Percentiles rank a stretch among this genome's conserved stretches.
Conservation (phyloP, 2,329 filamentous ascomycete genomes). For the Stagonosporopsis cucurbitacearum region DNA sequence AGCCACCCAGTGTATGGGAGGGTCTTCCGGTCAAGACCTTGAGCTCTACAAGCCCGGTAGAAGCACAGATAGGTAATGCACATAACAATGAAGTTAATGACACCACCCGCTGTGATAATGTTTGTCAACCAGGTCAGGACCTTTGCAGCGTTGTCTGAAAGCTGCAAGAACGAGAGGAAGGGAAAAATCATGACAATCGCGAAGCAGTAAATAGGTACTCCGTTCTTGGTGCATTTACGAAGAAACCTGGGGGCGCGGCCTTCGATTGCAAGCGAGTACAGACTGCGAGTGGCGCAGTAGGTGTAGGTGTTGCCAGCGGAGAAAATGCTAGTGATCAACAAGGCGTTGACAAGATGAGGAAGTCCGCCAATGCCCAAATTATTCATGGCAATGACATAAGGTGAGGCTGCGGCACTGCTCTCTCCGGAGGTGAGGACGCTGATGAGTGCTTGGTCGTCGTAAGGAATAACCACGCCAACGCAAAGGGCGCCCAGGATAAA, state of each 20-base stretch:
- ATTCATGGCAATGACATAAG: constrained; percentile 68
- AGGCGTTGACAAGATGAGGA: constrained; percentile 65
- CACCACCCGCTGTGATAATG: constrained; percentile 73
- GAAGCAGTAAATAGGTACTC: constrained; percentile 78
- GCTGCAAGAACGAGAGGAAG: constrained; percentile 75
- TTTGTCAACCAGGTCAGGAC: constrained; percentile 77
- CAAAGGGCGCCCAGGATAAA: constrained; percentile 56
- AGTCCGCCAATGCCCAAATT: constrained; percentile 61
- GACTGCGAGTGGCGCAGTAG: constrained; percentile 60
- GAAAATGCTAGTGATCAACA: constrained; percentile 62
- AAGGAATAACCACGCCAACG: constrained; percentile 59
- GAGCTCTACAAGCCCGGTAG: constrained; percentile 56
- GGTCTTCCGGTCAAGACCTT: constrained; percentile 58
- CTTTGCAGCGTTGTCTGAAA: constrained; percentile 68
- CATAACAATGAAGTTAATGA: constrained; percentile 57
- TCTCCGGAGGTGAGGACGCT: constrained; percentile 49
- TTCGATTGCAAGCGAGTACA: constrained; percentile 62
- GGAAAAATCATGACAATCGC: constrained; percentile 69
- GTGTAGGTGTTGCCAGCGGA: constrained; percentile 63
- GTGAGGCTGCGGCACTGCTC: constrained; percentile 61
- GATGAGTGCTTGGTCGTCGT: constrained; percentile 74
- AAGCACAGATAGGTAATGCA: constrained; percentile 65
- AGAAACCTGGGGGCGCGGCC: constrained; percentile 62
- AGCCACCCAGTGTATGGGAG: constrained; percentile 56
- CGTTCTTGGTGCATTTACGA: constrained; percentile 64